Base-by-base conservation (phyloP, 768 basidiomycete genomes). In the Naganishia vaughanmartiniae region DNA sequence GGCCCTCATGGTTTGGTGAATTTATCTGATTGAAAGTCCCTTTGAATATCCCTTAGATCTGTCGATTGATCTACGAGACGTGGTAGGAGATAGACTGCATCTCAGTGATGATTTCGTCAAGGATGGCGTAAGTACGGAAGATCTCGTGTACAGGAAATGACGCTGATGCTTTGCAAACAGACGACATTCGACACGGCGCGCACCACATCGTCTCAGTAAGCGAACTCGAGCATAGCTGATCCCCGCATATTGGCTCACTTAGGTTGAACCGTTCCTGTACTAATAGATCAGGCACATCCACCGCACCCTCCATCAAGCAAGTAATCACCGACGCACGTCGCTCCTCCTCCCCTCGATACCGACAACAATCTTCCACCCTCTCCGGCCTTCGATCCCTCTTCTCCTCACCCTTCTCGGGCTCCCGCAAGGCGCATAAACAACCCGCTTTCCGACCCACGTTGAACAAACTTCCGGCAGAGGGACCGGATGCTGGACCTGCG, bases 71-170 rank as follows among this genome's bases (percentile, higher is more conserved):
- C 79, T 99, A 72, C 84, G 93, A 70, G 95, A 99, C 79, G 90
- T 90, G 0, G 85, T 96, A n/a, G 95, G 95, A 2, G 95, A 99
- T 79, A 85, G 95, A 51, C 77, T 99, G 36, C 90, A 89, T 79
- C 85, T 98, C 70, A 93, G 87, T 75, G 84, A 86, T 71, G 87
- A 87, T 30, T 87, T 97, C 77, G 87, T 85, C 69, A 87, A 92
- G 67, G 94, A 99, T 76, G 92, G 93, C 46, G 90, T 91, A 77
- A 63, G 60, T 45, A 26, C 15, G 10, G 42, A 42, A 9, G 14
- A 11, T 19, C 33, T 10, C 21, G 83, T 17, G 19, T n/a, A 19
- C 1, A 48, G 39, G 30, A 7, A 58, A 10, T 54, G 17, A 5
- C 11, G 17, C 55, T 73, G 57, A 60, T 46, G 24, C 28, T 36